phyloP scores from a whole-genome alignment of 2,329 filamentous ascomycete genomes.

The Aureobasidium leucospermi region DNA sequence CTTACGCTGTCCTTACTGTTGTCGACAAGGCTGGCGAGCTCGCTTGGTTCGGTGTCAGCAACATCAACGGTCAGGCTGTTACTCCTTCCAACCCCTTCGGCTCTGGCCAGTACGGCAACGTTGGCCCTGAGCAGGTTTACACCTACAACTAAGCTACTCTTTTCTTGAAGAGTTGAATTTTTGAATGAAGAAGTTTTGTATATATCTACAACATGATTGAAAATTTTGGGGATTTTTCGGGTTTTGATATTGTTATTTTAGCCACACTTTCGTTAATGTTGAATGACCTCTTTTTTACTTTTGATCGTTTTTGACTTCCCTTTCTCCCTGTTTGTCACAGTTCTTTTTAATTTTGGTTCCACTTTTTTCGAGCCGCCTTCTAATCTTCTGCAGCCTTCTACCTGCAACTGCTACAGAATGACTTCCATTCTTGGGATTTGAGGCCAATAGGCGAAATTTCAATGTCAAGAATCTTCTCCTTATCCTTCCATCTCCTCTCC shows the following conservation, averaged over 20 bases:
- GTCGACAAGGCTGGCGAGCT: conserved; percentile 8
- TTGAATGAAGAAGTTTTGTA: neutral
- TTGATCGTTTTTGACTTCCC: too few relatives aligned
- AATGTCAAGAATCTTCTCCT: too few relatives aligned
- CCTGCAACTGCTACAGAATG: too few relatives aligned
- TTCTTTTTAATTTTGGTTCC: too few relatives aligned
- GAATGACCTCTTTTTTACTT: neutral
- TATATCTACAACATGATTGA: neutral
- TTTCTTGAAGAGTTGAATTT: neutral
- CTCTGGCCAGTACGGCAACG: conserved; percentile 14
- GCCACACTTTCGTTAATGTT: neutral
- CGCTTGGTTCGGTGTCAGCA: conserved; percentile 15
- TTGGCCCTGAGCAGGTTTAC: conserved; percentile 16
- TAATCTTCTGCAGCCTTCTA: too few relatives aligned
- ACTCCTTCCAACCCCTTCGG: conserved; percentile 10
- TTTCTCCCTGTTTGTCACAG: too few relatives aligned
- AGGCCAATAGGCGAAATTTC: too few relatives aligned
- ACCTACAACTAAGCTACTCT: conserved; percentile 7
- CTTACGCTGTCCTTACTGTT: conserved; percentile 15
- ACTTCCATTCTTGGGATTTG: too few relatives aligned
- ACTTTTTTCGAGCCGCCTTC: too few relatives aligned
- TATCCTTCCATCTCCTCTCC: too few relatives aligned
- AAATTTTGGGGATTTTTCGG: neutral
- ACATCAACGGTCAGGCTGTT: conserved; percentile 12
- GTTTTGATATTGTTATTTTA: neutral